Percentiles rank a stretch among this genome's conserved stretches.
Evolutionary conservation across 2,329 filamentous ascomycete species (phyloP).

Genomic region (Fusarium sp.): DNA sequence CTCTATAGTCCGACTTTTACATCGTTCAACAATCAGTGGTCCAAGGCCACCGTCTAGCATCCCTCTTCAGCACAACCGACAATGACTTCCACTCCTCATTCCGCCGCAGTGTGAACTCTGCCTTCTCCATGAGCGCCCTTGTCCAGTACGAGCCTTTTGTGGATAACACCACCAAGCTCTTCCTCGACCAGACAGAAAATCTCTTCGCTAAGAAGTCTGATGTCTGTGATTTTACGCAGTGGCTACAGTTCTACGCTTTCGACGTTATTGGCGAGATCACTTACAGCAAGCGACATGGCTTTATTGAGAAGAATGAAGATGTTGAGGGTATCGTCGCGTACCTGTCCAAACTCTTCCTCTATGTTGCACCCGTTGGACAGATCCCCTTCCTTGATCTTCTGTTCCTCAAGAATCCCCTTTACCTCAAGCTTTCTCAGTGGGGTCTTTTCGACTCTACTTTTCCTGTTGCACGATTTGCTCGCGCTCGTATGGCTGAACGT

Average conservation of each 20-base stretch:
- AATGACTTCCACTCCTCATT: constrained; percentile 82
- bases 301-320: constrained; percentile 79
- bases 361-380: constrained; percentile 80
- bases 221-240: constrained; percentile 70
- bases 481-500: constrained; percentile 74
- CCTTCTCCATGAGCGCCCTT: constrained; percentile 81
- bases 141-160: constrained; percentile 86
- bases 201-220: constrained; percentile 60
- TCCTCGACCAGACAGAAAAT: constrained; percentile 71
- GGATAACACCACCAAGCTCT: constrained; percentile 78
- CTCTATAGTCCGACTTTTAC: constrained; percentile 78
- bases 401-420: constrained; percentile 80
- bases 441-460: constrained; percentile 77
- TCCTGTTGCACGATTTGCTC: constrained; percentile 78
- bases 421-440: constrained; percentile 74
- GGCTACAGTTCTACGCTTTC: constrained; percentile 86
- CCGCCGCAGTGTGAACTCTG: constrained; percentile 78
- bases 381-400: constrained; percentile 77
- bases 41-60: constrained; percentile 74
- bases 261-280: constrained; percentile 85
- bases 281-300: constrained; percentile 80
- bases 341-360: constrained; percentile 73
- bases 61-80: constrained; percentile 81
- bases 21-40: constrained; percentile 80
- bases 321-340: constrained; percentile 79